Base-by-base conservation (phyloP, 202 grass and related monocot genomes). In the Zizania palustris region DNA sequence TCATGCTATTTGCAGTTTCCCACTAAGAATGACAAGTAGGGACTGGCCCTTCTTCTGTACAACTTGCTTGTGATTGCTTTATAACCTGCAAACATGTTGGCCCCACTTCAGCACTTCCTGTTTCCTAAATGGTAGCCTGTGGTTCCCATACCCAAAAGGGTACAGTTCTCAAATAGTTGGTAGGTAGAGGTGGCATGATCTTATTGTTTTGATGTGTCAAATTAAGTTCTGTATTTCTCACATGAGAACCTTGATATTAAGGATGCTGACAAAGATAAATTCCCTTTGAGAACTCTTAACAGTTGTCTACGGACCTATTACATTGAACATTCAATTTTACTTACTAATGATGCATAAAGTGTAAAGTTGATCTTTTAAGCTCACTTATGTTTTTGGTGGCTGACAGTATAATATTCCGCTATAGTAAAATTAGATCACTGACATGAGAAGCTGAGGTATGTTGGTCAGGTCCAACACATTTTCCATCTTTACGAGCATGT, bases 51-150 rank as follows among this genome's bases (percentile, higher is more conserved):
- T 82, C 43, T 62, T 28, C 44, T 40, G n/a, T 84, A 50, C 60
- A 41, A 72, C 40, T 69, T 72, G 60, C 80, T 62, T 85, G 54
- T 67, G 46, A 36, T 72, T 89, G 73, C 82, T 82, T 42, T 77
- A 73, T 77, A 71, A 73, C 82, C 54, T 85, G 77, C 51, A 76
- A 72, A 84, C 77, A 85, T 67, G 45, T 72, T 77, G 65, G 82
- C 56, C 80, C 83, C 90, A 84, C 82, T 92, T 76, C 66, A 67
- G 64, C 76, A 73, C 65, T 88, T 81, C 80, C 48, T 93, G 91
- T 62, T 80, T 72, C 89, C 85, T 11, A 72, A 89, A 83, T 93
- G 87, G 78, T 80, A 67, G 12, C 61, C 19, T 65, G 55, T 86
- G 87, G 80, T 68, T 76, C 85, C 84, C 72, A 60, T 70, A 59